phyloP scores from a whole-genome alignment of 768 basidiomycete species.

The Amyloporia xantha region DNA sequence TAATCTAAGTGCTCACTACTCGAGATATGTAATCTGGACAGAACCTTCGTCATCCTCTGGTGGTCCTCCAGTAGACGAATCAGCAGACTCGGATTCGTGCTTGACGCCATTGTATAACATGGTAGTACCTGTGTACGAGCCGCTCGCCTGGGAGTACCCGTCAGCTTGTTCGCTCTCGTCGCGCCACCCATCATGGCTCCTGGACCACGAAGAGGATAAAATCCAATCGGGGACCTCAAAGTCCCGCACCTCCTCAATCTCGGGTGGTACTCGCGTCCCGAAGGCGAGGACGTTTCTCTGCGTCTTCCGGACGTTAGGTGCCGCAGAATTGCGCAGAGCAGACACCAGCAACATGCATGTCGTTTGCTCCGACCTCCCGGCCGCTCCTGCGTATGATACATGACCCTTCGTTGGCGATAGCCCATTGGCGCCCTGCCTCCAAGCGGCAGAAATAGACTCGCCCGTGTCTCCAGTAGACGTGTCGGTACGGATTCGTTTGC shows the following conservation, averaged over 20 bases:
- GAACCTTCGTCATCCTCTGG: background rate
- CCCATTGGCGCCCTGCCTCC: slow-evolving; percentile 9
- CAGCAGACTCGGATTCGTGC: background rate
- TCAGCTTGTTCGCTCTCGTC: background rate
- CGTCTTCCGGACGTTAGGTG: slow-evolving; percentile 40
- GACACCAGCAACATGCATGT: slow-evolving; percentile 38
- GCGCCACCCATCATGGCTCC: background rate
- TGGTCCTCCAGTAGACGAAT: background rate
- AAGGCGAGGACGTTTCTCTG: slow-evolving; percentile 53
- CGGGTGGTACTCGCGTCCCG: slow-evolving; percentile 48
- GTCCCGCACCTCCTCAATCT: slow-evolving; percentile 41
- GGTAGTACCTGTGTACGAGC: too few species aligned
- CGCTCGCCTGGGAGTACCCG: background rate
- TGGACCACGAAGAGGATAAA: background rate
- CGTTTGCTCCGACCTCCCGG: slow-evolving; percentile 10
- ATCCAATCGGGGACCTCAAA: slow-evolving; percentile 57
- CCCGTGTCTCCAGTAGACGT: background rate
- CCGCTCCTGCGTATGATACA: slow-evolving; percentile 9
- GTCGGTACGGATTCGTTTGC: slow-evolving; percentile 4
- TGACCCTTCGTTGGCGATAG: slow-evolving; percentile 6
- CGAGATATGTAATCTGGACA: slow-evolving; percentile 2
- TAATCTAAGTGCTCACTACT: background rate
- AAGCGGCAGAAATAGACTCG: slow-evolving; percentile 4
- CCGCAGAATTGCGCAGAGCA: slow-evolving; percentile 41
- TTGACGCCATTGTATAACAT: background rate